Conservation (phyloP, 2,329 filamentous ascomycete species). For the Exophiala lecanii-corni region DNA sequence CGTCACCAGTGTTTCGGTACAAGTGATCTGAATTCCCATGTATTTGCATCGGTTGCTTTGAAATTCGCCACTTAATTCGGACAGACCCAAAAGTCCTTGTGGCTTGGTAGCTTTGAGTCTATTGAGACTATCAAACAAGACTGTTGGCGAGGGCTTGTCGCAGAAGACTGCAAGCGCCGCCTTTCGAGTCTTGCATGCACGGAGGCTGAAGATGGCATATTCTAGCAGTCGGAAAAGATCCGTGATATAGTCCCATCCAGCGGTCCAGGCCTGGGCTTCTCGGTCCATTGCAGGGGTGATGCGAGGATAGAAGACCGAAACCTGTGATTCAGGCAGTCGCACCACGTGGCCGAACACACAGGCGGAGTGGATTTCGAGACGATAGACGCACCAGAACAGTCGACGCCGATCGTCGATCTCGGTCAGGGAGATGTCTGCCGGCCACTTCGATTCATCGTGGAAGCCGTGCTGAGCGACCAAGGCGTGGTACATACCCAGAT, state of each 20-base stretch:
- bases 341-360: conserved; percentile 6
- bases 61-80: neutral
- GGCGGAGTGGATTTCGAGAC: conserved; percentile 5
- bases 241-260: conserved; percentile 8
- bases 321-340: conserved; percentile 4
- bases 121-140: conserved; percentile 4
- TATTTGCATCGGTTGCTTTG: conserved; percentile 8
- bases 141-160: conserved; percentile 3
- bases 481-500: conserved; percentile 5
- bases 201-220: conserved; percentile 5
- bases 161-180: conserved; percentile 1
- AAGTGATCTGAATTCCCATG: conserved; percentile 8
- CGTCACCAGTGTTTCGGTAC: conserved; percentile 6
- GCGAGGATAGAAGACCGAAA: conserved; percentile 5
- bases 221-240: conserved; percentile 7
- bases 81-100: neutral
- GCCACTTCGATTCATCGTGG: conserved; percentile 6
- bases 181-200: conserved; percentile 7
- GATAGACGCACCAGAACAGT: conserved; percentile 8
- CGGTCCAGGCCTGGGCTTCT: conserved; percentile 6
- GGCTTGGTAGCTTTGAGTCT: conserved; percentile 7
- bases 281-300: conserved; percentile 1
- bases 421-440: neutral
- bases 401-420: conserved; percentile 5
- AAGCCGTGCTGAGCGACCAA: conserved; percentile 4